Conservation (phyloP, 495 filamentous ascomycete genomes). For the Podospora pseudoanserina region DNA sequence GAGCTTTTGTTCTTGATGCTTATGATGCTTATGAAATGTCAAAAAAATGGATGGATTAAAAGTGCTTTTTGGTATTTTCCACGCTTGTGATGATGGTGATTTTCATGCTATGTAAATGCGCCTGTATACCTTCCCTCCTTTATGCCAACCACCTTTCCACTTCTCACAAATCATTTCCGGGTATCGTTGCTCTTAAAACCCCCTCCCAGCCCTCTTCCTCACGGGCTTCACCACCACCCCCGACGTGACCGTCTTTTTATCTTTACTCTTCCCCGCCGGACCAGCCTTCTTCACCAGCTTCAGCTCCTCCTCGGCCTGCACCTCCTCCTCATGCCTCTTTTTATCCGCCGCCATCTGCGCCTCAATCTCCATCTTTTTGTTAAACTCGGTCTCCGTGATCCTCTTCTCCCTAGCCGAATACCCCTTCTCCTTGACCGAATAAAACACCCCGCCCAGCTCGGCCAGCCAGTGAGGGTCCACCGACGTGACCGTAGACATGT, state of each 20-base stretch:
- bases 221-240: slow-evolving; percentile 63
- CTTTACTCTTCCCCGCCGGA: slow-evolving; percentile 35
- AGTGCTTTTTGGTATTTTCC: background rate
- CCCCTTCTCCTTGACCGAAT: slow-evolving; percentile 95
- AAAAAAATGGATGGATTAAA: background rate
- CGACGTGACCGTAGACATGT: slow-evolving; percentile 95
- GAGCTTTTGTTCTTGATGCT: background rate
- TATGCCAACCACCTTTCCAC: background rate
- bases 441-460: slow-evolving; percentile 97
- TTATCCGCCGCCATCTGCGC: slow-evolving; percentile 88
- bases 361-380: slow-evolving; percentile 93
- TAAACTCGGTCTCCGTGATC: slow-evolving; percentile 91
- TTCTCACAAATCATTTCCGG: background rate
- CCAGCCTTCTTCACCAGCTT: slow-evolving; percentile 45
- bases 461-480: slow-evolving; percentile 99
- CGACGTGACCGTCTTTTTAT: slow-evolving; percentile 51
- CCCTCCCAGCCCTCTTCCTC: slow-evolving; percentile 39
- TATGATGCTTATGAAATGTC: background rate
- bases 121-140: no score
- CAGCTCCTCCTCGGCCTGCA: slow-evolving; percentile 45
- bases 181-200: slow-evolving; percentile 20
- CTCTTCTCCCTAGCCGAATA: slow-evolving; percentile 86
- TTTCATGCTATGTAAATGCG: no score
- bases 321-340: slow-evolving; percentile 61
- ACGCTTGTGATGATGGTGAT: no score